Base-by-base conservation (phyloP, 805 yeast genomes). In the Teunomyces barrocoloradensis region DNA sequence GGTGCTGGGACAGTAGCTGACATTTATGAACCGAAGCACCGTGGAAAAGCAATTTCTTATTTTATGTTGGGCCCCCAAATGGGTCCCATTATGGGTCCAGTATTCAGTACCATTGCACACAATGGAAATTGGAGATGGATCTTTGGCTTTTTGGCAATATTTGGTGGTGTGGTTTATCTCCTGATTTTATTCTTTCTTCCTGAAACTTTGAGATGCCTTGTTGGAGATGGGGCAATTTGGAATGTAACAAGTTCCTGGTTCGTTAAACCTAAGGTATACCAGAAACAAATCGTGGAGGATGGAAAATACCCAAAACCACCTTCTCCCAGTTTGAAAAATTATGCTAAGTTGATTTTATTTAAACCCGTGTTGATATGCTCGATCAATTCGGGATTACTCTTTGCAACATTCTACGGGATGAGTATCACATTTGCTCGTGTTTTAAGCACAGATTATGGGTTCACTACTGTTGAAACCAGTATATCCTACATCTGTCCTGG, bases 401-500 rank as follows among this genome's bases (percentile, higher is more conserved):
- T 80, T 62, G 78, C 83, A 3, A 66, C 77, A 15, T 80, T 78
- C 53, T 80, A 80, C 51, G 82, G 75, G 1, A 66, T 80, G 50
- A 74, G 76, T 50, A 79, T 80, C 9, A 75, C 80, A 1, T 75
- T 77, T 52, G 60, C 82, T 0, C 66, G 66, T 21, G 64, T 65
- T 6, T 59, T 80, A 29, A 60, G 69, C 34, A 53, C 60, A 0
- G 57, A 64, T 6, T 79, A 79, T 53, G 48, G 60, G 7, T 73
- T 68, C 47, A 58, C 63, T 1, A 57, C 59, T 21, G 51, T 75
- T 1, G 60, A 66, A 13, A 65, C 70, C 0, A 74, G 80, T 27
- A 65, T 78, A 6, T 66, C 81, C 0, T 80, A 79, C 46, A 64
- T 77, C 6, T 78, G 81, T 47, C 84, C 84, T 0, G 84, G 84